Evolutionary conservation across 768 basidiomycete species (phyloP).

Genomic region (Hygrophorus russula): DNA sequence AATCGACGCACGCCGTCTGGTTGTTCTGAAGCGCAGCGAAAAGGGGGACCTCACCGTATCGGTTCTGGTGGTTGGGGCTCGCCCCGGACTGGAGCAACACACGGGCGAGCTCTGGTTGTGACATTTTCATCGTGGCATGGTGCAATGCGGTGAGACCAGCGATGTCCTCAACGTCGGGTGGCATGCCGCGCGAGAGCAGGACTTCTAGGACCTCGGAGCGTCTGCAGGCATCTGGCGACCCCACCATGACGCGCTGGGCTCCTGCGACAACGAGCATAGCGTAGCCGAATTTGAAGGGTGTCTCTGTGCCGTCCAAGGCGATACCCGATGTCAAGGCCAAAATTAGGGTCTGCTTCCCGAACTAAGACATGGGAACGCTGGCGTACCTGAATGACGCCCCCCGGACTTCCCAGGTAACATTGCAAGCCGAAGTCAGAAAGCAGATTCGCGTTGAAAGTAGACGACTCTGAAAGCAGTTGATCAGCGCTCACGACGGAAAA

Average conservation of each 20-base stretch:
- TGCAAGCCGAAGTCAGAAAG: constrained; percentile 18
- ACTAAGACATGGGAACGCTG: background rate
- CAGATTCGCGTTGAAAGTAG: constrained; percentile 12
- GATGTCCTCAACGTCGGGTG: constrained; percentile 32
- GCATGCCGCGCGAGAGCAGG: constrained; percentile 29
- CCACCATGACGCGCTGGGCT: constrained; percentile 21
- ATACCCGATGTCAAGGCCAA: constrained; percentile 17
- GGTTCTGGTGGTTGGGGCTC: constrained; percentile 36
- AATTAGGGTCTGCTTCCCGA: background rate
- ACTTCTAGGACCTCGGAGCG: constrained; percentile 26
- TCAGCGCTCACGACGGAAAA: background rate
- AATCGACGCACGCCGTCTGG: constrained; percentile 22
- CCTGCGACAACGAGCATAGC: constrained; percentile 28
- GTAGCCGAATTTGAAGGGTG: constrained; percentile 31
- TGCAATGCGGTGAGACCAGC: constrained; percentile 38
- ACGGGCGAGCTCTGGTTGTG: constrained; percentile 21
- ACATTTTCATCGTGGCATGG: constrained; percentile 25
- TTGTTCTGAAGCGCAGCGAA: constrained; percentile 20
- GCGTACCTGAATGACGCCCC: constrained; percentile 14
- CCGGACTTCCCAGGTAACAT: constrained; percentile 17
- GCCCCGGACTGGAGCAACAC: constrained; percentile 35
- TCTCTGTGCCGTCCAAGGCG: constrained; percentile 27
- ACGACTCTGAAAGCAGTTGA: background rate
- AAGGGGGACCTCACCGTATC: constrained; percentile 36
- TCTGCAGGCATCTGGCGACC: constrained; percentile 10